Evolutionary conservation across 2,329 filamentous ascomycete genomes (phyloP).

Genomic region (Penicillium sp.): DNA sequence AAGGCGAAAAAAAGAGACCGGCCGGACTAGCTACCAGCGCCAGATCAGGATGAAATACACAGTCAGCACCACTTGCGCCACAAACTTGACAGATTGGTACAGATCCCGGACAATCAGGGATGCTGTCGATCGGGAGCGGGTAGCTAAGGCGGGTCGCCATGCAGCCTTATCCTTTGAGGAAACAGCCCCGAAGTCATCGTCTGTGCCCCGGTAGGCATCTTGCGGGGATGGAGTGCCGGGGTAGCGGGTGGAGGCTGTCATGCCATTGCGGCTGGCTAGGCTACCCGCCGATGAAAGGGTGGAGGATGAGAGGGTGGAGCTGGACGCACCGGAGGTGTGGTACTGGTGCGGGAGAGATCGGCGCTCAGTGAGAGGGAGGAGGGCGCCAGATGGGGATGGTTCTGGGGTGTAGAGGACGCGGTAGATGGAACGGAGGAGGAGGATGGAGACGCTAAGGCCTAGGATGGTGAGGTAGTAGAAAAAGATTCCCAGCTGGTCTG

Average conservation of each 20-base stretch:
- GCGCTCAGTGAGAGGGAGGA: constrained; percentile 34
- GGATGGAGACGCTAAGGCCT: constrained; percentile 50
- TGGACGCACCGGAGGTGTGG: constrained; percentile 36
- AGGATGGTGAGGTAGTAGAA: constrained; percentile 71
- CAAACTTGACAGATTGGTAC: constrained; percentile 60
- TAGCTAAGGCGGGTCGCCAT: constrained; percentile 23
- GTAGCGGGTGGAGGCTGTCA: constrained; percentile 23
- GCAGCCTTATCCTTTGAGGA: constrained; percentile 32
- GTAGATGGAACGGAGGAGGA: constrained; percentile 48
- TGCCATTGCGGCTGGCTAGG: constrained; percentile 31
- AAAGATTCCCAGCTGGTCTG: constrained; percentile 82
- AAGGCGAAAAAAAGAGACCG: background rate
- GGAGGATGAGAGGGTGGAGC: constrained; percentile 33
- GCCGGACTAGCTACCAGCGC: constrained; percentile 51
- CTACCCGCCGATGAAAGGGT: constrained; percentile 29
- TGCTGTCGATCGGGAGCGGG: constrained; percentile 31
- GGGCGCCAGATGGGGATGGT: constrained; percentile 13
- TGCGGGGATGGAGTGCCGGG: constrained; percentile 18
- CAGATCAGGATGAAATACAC: constrained; percentile 69
- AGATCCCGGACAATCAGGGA: constrained; percentile 59
- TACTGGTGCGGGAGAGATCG: constrained; percentile 26
- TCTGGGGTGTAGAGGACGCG: constrained; percentile 27
- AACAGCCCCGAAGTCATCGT: constrained; percentile 18
- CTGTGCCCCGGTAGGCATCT: constrained; percentile 25
- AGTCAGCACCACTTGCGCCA: constrained; percentile 61